These are phyloP conservation scores for Skeletonema tropicum DNA, from an alignment of 108 stramenopile genomes.

Conservation along the genomic window DNA sequence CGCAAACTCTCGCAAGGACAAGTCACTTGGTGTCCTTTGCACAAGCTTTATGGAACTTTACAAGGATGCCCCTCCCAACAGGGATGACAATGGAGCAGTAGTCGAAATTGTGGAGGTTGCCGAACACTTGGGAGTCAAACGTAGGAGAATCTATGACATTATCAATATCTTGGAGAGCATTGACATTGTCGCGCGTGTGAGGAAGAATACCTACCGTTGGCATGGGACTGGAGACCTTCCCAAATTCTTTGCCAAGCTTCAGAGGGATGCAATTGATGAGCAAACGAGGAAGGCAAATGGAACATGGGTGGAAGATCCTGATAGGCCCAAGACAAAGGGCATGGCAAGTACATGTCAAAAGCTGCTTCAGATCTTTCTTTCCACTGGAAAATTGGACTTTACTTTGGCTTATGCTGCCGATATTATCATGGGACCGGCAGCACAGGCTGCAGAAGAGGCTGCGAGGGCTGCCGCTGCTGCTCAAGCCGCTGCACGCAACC, in stretches of 20 bases:
- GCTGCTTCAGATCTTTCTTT: slow-evolving; percentile 87
- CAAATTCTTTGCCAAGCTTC: slow-evolving; percentile 66
- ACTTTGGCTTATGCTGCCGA: slow-evolving; percentile 76
- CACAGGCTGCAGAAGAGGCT: background rate
- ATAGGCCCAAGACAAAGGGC: slow-evolving; percentile 62
- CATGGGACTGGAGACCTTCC: slow-evolving; percentile 70
- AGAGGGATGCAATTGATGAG: slow-evolving; percentile 62
- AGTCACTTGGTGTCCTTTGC: slow-evolving; percentile 78
- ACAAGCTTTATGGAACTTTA: slow-evolving; percentile 68
- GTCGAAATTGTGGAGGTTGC: slow-evolving; percentile 76
- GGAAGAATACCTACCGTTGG: slow-evolving; percentile 93
- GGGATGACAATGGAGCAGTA: slow-evolving; percentile 40
- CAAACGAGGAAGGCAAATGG: slow-evolving; percentile 10
- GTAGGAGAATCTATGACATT: slow-evolving; percentile 94
- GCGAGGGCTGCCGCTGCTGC: slow-evolving; percentile 6
- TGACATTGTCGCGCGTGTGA: slow-evolving; percentile 69
- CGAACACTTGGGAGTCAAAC: slow-evolving; percentile 79
- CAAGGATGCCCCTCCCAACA: slow-evolving; percentile 33
- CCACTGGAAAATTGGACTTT: slow-evolving; percentile 60
- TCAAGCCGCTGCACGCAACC: slow-evolving; percentile 19
- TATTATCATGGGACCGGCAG: slow-evolving; percentile 66
- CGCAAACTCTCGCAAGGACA: slow-evolving; percentile 65
- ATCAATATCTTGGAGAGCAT: slow-evolving; percentile 94
- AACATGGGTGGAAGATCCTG: background rate
- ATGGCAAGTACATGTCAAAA: slow-evolving; percentile 81